Base-by-base conservation (phyloP, 2,329 filamentous ascomycete genomes). In the Exophiala phaeomuriformis region DNA sequence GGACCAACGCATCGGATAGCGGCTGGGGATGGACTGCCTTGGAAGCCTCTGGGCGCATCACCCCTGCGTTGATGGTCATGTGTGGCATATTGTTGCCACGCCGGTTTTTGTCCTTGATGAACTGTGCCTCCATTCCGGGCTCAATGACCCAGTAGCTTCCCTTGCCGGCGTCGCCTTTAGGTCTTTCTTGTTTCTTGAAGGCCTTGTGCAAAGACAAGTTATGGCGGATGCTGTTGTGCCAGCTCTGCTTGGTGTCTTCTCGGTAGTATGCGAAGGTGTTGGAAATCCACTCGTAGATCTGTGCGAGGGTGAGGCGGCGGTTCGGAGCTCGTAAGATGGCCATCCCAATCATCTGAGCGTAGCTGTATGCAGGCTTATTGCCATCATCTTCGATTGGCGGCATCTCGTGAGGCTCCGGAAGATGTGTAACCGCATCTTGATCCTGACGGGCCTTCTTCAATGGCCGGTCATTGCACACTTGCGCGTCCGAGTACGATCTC, bases 271-370 rank as follows among this genome's bases (percentile, higher is more conserved):
- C 84, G 68, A 87, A 97, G 12, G 85, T 90, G 68, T 94, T 88
- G n/a, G 89, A 94, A 64, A 98, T 97, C 91, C 93, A 98, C 68
- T 95, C 95, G 78, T 97, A 98, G 63, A 98, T 98, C 69, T 96
- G 90, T 29, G 90, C 84, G 12, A 98, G 78, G 1, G 93, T 97
- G 58, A 97, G 77, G 49, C 88, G 85, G 56, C 90, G 84, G 57
- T 85, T 83, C 8, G 87, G 85, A 3, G 93, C 88, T 58, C 90
- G 84, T 27, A 97, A 77, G 64, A 98, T 96, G 48, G 93, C 90
- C 90, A 96, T 96, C 67, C 88, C 93, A 61, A 97, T 97, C 63
- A 98, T 79, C 63, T 86, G 87, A 19, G 93, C 91, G 68, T 98
- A 98, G 72, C 90, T 97, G 71, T 91, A 89, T 3, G 83, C 80